Base-by-base conservation (phyloP, 1,139 yeast species). In the Kodamaea arcana region DNA sequence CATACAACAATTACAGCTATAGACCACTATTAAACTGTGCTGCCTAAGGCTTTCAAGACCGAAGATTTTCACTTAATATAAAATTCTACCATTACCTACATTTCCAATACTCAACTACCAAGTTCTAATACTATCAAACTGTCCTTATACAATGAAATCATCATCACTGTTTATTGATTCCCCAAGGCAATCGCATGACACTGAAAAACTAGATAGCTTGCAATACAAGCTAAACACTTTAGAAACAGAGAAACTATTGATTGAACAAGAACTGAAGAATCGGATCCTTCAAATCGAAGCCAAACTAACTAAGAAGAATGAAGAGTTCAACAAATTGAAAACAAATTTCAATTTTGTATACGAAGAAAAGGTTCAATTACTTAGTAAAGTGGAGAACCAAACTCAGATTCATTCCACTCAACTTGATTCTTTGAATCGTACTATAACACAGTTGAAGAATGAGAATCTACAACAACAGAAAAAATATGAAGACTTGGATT, bases 341-440 rank as follows among this genome's bases (percentile, higher is more conserved):
- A 62, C 65, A 27, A 78, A 81, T 45, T 68, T 84, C 24, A 65
- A 75, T 23, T 80, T 66, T 37, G 75, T 83, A 39, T 64, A 78
- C 35, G 65, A 71, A 29, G 77, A 80, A 46, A 69, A 81, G 26
- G 66, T 71, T 32, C 72, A 76, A 32, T 54, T 82, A 27, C 83
- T 81, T 39, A 62, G 71, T 6, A 71, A 74, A 36, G 56, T 72
- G 30, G 56, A 70, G 15, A 67, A 69, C 32, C 75, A 75, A 39
- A 62, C 72, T 8, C 72, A 71, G 34, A 75, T 60, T 3, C 47
- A 68, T 30, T 48, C 72, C 17, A 63, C 66, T 33, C 60, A 59
- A 16, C 50, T 70, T 14, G 60, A 67, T 13, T 59, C 71, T 12
- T 56, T 69, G 27, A 64, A 67, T 33, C 60, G 37, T 9, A 52